A percentile compares a stretch with the other conserved stretches of the same genome.
These are phyloP conservation scores for Penicillium hordei DNA, from an alignment of 2,329 filamentous ascomycete genomes.

Conservation along the genomic window DNA sequence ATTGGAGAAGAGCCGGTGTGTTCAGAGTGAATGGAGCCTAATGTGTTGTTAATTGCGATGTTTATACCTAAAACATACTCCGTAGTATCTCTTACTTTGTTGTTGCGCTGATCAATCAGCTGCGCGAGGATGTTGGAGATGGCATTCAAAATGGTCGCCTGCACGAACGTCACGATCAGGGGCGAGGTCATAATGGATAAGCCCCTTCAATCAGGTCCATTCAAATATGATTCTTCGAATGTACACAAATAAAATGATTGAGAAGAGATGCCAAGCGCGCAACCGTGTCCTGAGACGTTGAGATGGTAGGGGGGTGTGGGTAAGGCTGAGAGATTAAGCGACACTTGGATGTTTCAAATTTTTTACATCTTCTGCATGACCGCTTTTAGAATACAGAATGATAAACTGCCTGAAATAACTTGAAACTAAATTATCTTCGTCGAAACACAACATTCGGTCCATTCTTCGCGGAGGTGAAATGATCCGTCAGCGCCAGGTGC, in stretches of 20 bases:
- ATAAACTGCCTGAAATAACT: background rate
- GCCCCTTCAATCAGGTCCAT: constrained; percentile 10
- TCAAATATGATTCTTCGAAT: background rate
- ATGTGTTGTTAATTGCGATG: constrained; percentile 5
- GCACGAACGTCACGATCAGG: constrained; percentile 37
- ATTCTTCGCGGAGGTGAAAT: constrained; percentile 41
- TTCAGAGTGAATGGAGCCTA: constrained; percentile 64
- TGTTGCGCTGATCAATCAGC: constrained; percentile 39
- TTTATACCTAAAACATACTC: background rate
- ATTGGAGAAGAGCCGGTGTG: constrained; percentile 69
- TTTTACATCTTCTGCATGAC: background rate
- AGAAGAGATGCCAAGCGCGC: constrained; percentile 18
- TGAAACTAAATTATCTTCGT: background rate
- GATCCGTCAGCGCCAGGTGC: constrained; percentile 39
- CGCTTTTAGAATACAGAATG: background rate
- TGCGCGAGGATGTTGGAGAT: constrained; percentile 42
- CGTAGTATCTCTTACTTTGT: constrained; percentile 26
- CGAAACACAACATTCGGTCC: constrained; percentile 38
- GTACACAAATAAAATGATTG: background rate
- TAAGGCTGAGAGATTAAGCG: constrained; percentile 6
- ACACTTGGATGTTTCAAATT: background rate
- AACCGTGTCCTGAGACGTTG: constrained; percentile 24
- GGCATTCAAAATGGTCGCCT: constrained; percentile 40
- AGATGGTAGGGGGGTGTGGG: background rate
- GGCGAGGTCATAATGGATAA: constrained; percentile 27